Percentiles rank a stretch among this genome's conserved stretches.
Evolutionary conservation across 2,329 filamentous ascomycete species (phyloP).

Genomic region (Nothophaeocryptopus gaeumannii): DNA sequence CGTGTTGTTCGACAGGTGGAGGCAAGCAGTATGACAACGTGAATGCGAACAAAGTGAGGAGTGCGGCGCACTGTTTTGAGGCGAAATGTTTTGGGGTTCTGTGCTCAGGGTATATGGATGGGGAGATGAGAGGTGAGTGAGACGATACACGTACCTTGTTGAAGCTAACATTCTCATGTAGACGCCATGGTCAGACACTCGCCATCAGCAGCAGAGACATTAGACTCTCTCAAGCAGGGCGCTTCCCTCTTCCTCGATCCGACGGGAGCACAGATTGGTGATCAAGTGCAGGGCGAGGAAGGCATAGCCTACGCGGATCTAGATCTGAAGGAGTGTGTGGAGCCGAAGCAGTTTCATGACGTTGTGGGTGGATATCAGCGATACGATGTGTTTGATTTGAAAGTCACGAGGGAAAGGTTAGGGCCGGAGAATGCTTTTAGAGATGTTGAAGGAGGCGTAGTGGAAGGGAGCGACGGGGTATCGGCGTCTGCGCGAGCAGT

Average conservation of each 20-base stretch:
- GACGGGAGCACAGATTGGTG: conserved; percentile 40
- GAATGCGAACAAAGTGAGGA: conserved; percentile 51
- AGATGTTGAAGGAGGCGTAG: no score
- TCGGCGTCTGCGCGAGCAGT: no score
- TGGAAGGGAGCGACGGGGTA: no score
- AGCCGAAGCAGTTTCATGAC: conserved; percentile 59
- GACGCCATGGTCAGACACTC: conserved; percentile 36
- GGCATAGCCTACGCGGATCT: conserved; percentile 54
- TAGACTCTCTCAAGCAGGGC: conserved; percentile 43
- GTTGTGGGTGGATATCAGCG: conserved; percentile 57
- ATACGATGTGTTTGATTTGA: conserved; percentile 53
- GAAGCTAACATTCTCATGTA: neutral
- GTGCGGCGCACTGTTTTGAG: conserved; percentile 58
- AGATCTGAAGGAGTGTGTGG: conserved; percentile 50
- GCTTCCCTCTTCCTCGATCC: conserved; percentile 54
- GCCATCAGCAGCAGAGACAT: conserved; percentile 26
- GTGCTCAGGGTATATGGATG: conserved; percentile 45
- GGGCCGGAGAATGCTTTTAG: conserved; percentile 17
- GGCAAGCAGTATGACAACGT: conserved; percentile 54
- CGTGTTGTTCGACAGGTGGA: neutral
- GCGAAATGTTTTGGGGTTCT: conserved; percentile 57
- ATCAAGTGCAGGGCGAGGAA: conserved; percentile 47
- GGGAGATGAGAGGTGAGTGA: conserved; percentile 22
- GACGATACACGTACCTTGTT: neutral
- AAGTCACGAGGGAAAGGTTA: conserved; percentile 44